These are phyloP conservation scores for Nakazawaea wyomingensis DNA, from an alignment of 805 yeast species.

Conservation along the genomic window DNA sequence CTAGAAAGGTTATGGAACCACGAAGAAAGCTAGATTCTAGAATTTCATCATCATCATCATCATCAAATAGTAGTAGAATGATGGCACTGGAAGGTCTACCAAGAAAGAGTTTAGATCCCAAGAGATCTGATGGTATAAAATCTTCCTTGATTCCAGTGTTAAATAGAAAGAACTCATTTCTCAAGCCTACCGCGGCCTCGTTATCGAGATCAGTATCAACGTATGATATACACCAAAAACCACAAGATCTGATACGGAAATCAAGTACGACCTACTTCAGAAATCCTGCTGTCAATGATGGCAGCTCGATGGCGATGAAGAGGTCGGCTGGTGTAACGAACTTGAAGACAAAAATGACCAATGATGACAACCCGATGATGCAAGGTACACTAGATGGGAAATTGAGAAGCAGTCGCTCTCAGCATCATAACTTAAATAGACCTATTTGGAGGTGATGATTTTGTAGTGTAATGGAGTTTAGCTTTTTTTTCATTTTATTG, in stretches of 20 bases:
- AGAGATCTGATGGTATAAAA: neutral
- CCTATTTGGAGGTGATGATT: constrained; percentile 3
- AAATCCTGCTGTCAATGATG: neutral
- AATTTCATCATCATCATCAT: no score
- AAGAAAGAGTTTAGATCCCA: constrained; percentile 2
- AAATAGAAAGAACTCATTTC: constrained; percentile 4
- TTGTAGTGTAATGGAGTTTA: neutral
- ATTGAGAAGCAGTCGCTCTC: neutral
- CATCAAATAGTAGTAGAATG: no score
- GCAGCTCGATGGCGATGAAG: neutral
- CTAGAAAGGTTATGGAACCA: neutral
- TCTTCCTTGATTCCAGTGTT: neutral
- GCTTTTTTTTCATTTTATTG: neutral
- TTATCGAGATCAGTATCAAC: constrained; percentile 4
- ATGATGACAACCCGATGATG: neutral
- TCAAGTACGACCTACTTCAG: constrained; percentile 2
- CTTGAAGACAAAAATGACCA: neutral
- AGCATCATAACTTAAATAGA: neutral
- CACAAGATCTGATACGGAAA: neutral
- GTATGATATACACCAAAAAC: neutral
- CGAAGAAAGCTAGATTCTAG: constrained; percentile 1
- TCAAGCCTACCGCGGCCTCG: constrained; percentile 7
- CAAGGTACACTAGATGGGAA: neutral
- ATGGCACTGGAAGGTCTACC: no score
- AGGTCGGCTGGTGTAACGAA: constrained; percentile 1